Evolutionary conservation across 2,329 filamentous ascomycete species (phyloP), one percentile per base, ranked within the genome.

Genomic region (Fusarium oligoseptatum): DNA sequence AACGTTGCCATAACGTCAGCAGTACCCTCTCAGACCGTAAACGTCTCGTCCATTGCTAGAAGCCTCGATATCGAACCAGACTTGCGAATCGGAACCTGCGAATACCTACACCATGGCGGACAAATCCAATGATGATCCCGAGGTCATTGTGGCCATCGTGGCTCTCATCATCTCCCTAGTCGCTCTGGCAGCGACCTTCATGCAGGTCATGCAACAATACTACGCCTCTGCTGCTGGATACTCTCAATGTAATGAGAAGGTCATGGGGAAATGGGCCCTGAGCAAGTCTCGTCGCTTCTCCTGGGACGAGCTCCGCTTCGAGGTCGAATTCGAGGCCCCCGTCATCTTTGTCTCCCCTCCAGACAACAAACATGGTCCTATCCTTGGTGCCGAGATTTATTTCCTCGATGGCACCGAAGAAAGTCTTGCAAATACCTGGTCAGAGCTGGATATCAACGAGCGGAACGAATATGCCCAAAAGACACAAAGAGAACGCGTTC

Each of bases 121-220:
- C 17, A 29, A 52, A n/a, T 20, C 27, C 48, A 14, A 52, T 6
- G 48, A 50, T n/a, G 41, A 81, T 32, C 58, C 80, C 15, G 83
- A 85, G 68, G 80, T 84, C 34, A 73, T 81, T 12, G 81, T 88
- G 50, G 85, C 85, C 69, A 71, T 82, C 24, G 84, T 85, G 24
- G 87, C 87, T 48, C 81, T 88, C 34, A 77, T 87, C 37, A 80
- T 88, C 43, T 88, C 87, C 7, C 76, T 88, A 9, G 80, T 88
- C 8, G 87, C 87, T 17, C 77, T 88, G 4, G 58, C 82, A 10
- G 85, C 85, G 1, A 85, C 87, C 1, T 76, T 84, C 12, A 81
- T 87, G 71, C 87, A 88, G 72, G 85, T 88, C 11, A 76, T 86
- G 34, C 87, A 88, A 70, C 87, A 88, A 68, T 88, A 88, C 78